Evolutionary conservation across 305 asterid species (phyloP).

Genomic region (Fraxinus greggii): DNA sequence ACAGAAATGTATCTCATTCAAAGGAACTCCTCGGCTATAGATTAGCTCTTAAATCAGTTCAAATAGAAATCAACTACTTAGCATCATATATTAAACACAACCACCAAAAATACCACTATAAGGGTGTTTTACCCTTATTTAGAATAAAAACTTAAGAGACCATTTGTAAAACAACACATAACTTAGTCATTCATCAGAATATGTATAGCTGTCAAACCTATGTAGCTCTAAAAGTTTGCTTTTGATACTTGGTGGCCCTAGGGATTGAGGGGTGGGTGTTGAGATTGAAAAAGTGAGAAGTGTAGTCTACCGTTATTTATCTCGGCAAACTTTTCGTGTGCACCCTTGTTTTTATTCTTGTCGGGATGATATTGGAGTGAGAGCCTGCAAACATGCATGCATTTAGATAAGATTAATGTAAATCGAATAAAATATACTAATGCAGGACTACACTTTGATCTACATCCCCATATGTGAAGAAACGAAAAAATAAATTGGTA

Average conservation of each 20-base stretch:
- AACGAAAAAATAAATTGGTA: background rate
- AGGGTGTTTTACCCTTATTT: background rate
- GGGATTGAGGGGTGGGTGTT: background rate
- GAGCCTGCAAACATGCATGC: slow-evolving; percentile 45
- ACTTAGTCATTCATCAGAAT: background rate
- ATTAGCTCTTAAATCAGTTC: background rate
- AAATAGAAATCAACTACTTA: background rate
- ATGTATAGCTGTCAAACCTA: background rate
- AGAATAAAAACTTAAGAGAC: background rate
- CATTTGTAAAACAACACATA: slow-evolving; percentile 3
- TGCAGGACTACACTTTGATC: background rate
- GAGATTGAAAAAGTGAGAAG: background rate
- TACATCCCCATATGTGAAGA: background rate
- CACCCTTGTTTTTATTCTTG: slow-evolving; percentile 87
- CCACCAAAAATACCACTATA: background rate
- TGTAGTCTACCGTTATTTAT: slow-evolving; percentile 70
- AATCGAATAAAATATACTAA: background rate
- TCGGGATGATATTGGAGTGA: slow-evolving; percentile 97
- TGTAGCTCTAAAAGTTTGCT: background rate
- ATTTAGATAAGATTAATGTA: background rate
- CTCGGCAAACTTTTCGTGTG: slow-evolving; percentile 90
- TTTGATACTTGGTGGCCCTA: background rate
- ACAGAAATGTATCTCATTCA: background rate
- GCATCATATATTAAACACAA: background rate
- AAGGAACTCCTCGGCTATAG: background rate